Evolutionary conservation across 306 rosid genomes (phyloP).

Genomic region (Cucumis cinereus): DNA sequence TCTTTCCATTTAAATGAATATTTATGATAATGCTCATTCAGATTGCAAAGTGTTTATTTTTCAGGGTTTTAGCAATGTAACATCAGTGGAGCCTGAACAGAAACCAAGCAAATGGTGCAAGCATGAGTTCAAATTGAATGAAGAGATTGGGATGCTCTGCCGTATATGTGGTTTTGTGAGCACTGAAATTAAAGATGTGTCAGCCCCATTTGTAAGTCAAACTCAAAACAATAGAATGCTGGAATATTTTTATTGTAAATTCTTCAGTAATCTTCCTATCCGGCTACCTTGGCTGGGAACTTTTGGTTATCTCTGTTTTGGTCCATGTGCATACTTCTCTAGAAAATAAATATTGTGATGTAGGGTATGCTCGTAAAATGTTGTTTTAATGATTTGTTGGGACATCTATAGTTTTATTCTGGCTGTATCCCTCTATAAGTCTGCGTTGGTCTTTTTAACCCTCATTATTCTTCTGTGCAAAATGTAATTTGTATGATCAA

Average conservation of each 20-base stretch:
- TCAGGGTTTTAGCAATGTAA: slow-evolving; percentile 40
- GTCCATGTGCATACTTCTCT: neutral
- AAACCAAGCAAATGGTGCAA: slow-evolving; percentile 23
- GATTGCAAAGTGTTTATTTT: slow-evolving; percentile 12
- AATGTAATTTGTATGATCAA: neutral
- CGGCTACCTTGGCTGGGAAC: neutral
- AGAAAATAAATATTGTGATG: neutral
- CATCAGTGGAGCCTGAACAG: slow-evolving; percentile 6
- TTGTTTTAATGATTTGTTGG: neutral
- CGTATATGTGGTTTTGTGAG: slow-evolving; percentile 47
- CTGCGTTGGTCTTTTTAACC: neutral
- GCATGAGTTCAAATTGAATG: slow-evolving; percentile 52
- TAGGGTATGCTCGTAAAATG: neutral
- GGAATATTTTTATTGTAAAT: neutral
- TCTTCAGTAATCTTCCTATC: neutral
- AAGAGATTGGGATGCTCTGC: slow-evolving; percentile 74
- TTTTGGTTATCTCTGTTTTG: neutral
- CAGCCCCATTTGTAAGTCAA: slow-evolving; percentile 76
- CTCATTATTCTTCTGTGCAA: neutral
- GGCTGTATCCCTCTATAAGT: neutral
- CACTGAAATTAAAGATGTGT: slow-evolving; percentile 48
- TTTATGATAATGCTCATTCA: slow-evolving; percentile 11
- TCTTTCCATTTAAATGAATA: neutral
- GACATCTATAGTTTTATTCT: neutral
- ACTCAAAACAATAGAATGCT: slow-evolving; percentile 10